Evolutionary conservation across 768 basidiomycete genomes (phyloP).

Genomic region (Cystofilobasidium bisporidii): DNA sequence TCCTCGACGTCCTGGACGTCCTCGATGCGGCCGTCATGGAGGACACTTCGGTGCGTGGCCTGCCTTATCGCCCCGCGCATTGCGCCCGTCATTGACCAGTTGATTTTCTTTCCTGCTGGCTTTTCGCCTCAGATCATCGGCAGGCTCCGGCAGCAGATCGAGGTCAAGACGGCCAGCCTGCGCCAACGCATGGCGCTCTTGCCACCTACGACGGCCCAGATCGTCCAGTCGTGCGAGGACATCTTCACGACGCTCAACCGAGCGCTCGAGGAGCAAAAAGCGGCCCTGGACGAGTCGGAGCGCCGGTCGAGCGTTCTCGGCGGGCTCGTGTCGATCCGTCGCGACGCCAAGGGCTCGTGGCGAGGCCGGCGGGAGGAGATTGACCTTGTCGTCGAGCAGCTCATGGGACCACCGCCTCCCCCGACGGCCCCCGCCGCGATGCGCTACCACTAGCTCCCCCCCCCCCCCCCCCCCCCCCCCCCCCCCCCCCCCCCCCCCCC

Average conservation of each 20-base stretch:
- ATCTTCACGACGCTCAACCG: constrained; percentile 24
- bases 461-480: no score
- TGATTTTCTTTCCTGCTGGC: neutral
- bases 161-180: constrained; percentile 5
- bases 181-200: constrained; percentile 9
- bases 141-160: constrained; percentile 14
- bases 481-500: no score
- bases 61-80: neutral
- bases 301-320: constrained; percentile 21
- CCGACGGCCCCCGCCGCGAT: neutral
- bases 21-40: constrained; percentile 13
- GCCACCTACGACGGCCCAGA: constrained; percentile 21
- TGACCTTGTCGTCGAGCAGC: constrained; percentile 20
- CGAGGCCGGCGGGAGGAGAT: constrained; percentile 22
- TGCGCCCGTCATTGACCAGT: neutral
- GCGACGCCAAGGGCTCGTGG: constrained; percentile 20
- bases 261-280: constrained; percentile 24
- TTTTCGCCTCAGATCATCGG: constrained; percentile 7
- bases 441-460: no score
- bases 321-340: constrained; percentile 11
- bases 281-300: constrained; percentile 21
- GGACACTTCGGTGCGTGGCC: constrained; percentile 6
- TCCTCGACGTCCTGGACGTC: constrained; percentile 25
- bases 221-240: constrained; percentile 25
- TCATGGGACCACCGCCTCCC: constrained; percentile 2